Evolutionary conservation across 768 basidiomycete genomes (phyloP).

Genomic region (Serendipita sp.): DNA sequence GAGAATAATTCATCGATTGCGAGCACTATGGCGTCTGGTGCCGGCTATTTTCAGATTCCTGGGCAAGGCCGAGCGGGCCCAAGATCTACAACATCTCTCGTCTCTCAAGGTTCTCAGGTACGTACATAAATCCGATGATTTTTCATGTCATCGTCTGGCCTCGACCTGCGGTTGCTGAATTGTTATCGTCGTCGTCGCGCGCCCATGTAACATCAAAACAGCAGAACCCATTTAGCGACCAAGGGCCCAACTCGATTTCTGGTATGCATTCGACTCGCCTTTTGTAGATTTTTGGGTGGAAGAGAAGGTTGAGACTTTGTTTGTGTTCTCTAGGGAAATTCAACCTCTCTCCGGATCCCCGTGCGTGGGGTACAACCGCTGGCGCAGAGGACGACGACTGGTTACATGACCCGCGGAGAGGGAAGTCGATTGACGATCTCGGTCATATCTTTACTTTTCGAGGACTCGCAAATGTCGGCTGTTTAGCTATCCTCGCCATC

Average conservation of each 20-base stretch:
- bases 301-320: background rate
- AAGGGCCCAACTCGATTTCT: slow-evolving; percentile 1
- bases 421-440: slow-evolving; percentile 34
- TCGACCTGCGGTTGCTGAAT: background rate
- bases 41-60: background rate
- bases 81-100: background rate
- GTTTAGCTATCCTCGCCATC: slow-evolving; percentile 39
- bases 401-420: slow-evolving; percentile 43
- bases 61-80: background rate
- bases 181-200: too few species aligned
- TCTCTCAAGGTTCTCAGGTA: background rate
- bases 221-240: slow-evolving; percentile 5
- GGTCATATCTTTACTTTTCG: slow-evolving; percentile 50
- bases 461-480: slow-evolving; percentile 59
- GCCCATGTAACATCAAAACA: background rate
- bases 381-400: slow-evolving; percentile 52
- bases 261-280: background rate
- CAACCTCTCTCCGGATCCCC: slow-evolving; percentile 59
- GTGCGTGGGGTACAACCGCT: slow-evolving; percentile 54
- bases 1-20: background rate
- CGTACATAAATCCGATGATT: background rate
- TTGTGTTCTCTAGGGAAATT: slow-evolving; percentile 28
- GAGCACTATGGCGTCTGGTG: background rate
- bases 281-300: background rate
- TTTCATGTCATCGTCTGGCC: background rate